These are phyloP conservation scores for Lolium rigidum DNA, from an alignment of 176 grass and related monocot species.

Conservation along the genomic window DNA sequence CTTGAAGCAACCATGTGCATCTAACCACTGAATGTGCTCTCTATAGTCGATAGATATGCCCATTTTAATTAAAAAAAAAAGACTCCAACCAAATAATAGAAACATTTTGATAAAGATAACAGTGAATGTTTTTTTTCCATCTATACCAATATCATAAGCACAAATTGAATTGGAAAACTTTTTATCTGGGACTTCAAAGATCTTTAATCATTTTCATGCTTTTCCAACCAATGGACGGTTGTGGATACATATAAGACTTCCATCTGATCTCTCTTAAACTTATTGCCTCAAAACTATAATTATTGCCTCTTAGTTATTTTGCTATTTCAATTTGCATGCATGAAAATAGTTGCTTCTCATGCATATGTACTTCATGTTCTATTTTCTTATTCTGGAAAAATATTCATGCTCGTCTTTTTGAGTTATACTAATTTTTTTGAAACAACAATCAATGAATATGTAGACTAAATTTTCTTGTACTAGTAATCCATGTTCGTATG, in stretches of 20 bases:
- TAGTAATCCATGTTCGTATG: not conserved
- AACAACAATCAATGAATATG: not conserved
- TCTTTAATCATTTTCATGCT: not conserved
- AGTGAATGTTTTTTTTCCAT: conserved; percentile 1
- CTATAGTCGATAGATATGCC: not conserved
- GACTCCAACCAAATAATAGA: conserved; percentile 5
- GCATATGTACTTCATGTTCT: not conserved
- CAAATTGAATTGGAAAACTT: not conserved
- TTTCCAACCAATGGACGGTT: not conserved
- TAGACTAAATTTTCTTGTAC: not conserved
- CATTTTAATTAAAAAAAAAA: conserved; percentile 8
- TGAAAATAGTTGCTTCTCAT: not conserved
- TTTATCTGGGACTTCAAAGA: not conserved
- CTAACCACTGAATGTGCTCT: conserved; percentile 15
- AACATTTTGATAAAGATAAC: not conserved
- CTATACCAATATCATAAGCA: not conserved
- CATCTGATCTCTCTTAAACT: not conserved
- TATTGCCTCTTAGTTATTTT: not conserved
- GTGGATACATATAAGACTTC: not conserved
- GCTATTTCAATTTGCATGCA: not conserved
- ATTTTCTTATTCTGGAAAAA: not conserved
- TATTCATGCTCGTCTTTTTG: not conserved
- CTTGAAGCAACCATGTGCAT: conserved; percentile 8
- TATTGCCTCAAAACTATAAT: not conserved
- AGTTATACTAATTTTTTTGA: not conserved